Conservation (phyloP, 768 basidiomycete genomes). For the Auricularia sp. region DNA sequence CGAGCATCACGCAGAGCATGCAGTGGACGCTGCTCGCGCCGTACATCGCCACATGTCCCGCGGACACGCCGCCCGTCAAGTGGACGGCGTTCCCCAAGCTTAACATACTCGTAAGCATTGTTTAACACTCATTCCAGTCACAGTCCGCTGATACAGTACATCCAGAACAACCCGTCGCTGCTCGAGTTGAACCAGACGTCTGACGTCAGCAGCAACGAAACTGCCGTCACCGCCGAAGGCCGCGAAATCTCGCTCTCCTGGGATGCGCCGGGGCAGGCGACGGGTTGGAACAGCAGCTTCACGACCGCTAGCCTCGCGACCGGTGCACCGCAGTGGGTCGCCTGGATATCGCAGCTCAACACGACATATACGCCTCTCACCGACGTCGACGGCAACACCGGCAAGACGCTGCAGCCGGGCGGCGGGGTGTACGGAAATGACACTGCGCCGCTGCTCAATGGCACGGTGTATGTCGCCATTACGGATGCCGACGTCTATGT, state of each 20-base stretch:
- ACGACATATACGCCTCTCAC: slow-evolving; percentile 43
- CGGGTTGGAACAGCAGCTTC: slow-evolving; percentile 41
- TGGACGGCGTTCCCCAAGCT: slow-evolving; percentile 50
- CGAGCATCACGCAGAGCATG: slow-evolving; percentile 52
- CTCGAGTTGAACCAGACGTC: slow-evolving; percentile 31
- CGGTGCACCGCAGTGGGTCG: slow-evolving; percentile 37
- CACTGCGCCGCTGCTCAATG: slow-evolving; percentile 37
- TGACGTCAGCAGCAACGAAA: slow-evolving; percentile 46
- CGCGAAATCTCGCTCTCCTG: slow-evolving; percentile 37
- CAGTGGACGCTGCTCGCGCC: slow-evolving; percentile 50
- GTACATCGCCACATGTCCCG: slow-evolving; percentile 42
- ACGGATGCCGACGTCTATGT: slow-evolving; percentile 39
- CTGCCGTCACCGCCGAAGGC: slow-evolving; percentile 38
- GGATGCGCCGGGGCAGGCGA: slow-evolving; percentile 44
- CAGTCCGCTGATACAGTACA: neutral
- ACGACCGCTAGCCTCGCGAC: slow-evolving; percentile 36
- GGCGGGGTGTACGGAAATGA: slow-evolving; percentile 33
- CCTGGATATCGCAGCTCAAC: slow-evolving; percentile 54
- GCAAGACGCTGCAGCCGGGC: slow-evolving; percentile 38
- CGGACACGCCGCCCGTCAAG: slow-evolving; percentile 38
- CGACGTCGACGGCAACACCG: slow-evolving; percentile 33
- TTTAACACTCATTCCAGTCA: neutral
- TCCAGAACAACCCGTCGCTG: slow-evolving; percentile 23
- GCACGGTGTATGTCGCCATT: slow-evolving; percentile 45
- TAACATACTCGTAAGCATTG: slow-evolving; percentile 31